Evolutionary conservation across 1,284 basidiomycete genomes (phyloP).

Genomic region (Trametes hirsuta): DNA sequence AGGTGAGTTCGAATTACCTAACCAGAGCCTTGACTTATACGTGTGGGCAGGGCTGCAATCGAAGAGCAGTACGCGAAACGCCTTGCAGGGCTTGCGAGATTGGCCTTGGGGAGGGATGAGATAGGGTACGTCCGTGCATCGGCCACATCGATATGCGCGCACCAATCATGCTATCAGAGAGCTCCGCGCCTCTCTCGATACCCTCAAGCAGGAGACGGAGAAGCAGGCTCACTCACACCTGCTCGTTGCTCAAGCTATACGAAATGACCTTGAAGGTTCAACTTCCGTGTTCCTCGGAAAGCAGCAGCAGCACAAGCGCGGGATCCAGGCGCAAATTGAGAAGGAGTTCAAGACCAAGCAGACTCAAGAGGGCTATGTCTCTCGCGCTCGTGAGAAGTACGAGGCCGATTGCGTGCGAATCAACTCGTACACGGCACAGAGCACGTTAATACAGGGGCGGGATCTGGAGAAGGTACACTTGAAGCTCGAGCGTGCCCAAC

Average conservation of each 20-base stretch:
- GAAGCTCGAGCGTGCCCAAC: constrained; percentile 89
- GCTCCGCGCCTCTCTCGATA: constrained; percentile 77
- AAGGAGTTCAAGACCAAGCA: constrained; percentile 89
- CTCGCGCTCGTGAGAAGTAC: constrained; percentile 92
- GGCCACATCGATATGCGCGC: neutral
- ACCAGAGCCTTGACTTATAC: neutral
- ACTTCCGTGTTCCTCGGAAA: constrained; percentile 65
- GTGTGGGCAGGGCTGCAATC: constrained; percentile 66
- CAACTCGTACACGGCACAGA: constrained; percentile 95
- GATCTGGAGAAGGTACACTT: constrained; percentile 90
- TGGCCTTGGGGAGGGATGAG: constrained; percentile 83
- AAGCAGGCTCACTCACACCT: constrained; percentile 75
- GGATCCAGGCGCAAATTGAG: constrained; percentile 76
- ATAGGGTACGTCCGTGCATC: constrained; percentile 66
- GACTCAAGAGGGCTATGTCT: constrained; percentile 81
- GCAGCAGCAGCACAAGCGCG: constrained; percentile 78
- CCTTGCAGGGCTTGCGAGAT: constrained; percentile 81
- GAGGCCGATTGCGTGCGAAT: constrained; percentile 93
- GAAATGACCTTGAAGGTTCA: constrained; percentile 76
- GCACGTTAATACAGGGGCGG: constrained; percentile 90
- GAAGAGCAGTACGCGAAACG: constrained; percentile 97
- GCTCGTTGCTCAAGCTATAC: constrained; percentile 75
- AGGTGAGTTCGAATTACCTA: constrained; percentile 51
- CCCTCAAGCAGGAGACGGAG: constrained; percentile 83
- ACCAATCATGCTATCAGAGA: constrained; percentile 53